A percentile compares a stretch with the other conserved stretches of the same genome.
Conservation (phyloP, 495 filamentous ascomycete species). For the Aspergillus affinis region DNA sequence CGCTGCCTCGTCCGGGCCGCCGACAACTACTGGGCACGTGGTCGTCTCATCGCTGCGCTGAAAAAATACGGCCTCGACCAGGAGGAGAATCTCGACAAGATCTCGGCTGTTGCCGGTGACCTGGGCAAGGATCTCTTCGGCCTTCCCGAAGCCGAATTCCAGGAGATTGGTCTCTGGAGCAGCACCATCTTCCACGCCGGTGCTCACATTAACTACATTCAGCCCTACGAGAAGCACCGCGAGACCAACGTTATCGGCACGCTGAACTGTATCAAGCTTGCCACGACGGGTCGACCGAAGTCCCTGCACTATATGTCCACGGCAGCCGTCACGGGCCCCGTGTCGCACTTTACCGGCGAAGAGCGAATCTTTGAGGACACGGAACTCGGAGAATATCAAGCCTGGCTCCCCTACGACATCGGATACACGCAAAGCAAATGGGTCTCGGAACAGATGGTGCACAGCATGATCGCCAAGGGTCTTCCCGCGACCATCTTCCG, state of each 20-base stretch:
- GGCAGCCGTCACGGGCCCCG: conserved; percentile 22
- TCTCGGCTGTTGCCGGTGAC: background rate
- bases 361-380: conserved; percentile 10
- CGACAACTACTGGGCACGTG: background rate
- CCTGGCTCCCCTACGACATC: background rate
- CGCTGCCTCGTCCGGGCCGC: conserved; percentile 3
- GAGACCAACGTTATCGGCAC: conserved; percentile 20
- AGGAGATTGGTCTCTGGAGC: conserved; percentile 21
- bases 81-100: background rate
- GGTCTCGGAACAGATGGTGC: background rate
- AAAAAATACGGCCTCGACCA: conserved; percentile 2
- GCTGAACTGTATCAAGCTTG: conserved; percentile 15
- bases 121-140: background rate
- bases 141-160: conserved; percentile 4
- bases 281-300: conserved; percentile 12
- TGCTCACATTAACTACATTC: conserved; percentile 22
- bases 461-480: background rate
- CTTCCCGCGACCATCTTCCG: background rate
- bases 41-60: background rate
- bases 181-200: conserved; percentile 23
- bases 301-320: conserved; percentile 19
- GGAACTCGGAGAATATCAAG: background rate
- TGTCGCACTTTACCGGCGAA: conserved; percentile 14
- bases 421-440: conserved; percentile 1
- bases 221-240: conserved; percentile 21